Conservation (phyloP, 2,329 filamentous ascomycete species). For the Neonectria ditissima region DNA sequence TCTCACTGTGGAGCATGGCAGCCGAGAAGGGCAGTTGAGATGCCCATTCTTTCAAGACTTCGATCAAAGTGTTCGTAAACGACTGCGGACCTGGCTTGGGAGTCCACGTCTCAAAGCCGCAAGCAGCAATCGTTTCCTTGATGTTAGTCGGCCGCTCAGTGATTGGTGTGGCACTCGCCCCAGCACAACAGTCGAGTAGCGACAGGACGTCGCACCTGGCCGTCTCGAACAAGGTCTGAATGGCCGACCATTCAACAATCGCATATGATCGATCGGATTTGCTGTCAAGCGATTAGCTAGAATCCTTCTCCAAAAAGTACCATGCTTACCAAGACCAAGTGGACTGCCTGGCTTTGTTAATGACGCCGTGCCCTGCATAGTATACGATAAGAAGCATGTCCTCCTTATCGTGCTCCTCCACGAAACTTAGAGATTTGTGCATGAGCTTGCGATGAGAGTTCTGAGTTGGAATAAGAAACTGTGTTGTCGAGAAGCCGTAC, state of each 20-base stretch:
- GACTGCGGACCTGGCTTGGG: slow-evolving; percentile 41
- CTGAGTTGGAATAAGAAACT: slow-evolving; percentile 41
- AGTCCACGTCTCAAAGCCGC: slow-evolving; percentile 44
- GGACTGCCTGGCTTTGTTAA: slow-evolving; percentile 43
- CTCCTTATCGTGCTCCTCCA: slow-evolving; percentile 44
- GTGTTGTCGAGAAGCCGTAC: slow-evolving; percentile 39
- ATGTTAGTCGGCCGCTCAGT: slow-evolving; percentile 44
- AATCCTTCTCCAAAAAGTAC: not conserved
- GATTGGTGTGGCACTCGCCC: slow-evolving; percentile 42
- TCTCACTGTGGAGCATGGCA: slow-evolving; percentile 45
- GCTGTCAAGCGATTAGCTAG: slow-evolving; percentile 32
- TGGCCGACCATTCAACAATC: slow-evolving; percentile 45
- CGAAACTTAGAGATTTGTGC: slow-evolving; percentile 39
- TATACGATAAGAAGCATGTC: slow-evolving; percentile 44
- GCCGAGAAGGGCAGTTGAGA: slow-evolving; percentile 43
- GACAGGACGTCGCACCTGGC: slow-evolving; percentile 43
- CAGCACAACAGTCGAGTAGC: slow-evolving; percentile 43
- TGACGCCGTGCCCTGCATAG: slow-evolving; percentile 42
- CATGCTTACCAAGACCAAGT: slow-evolving; percentile 43
- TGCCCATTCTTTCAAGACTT: slow-evolving; percentile 43
- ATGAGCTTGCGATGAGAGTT: slow-evolving; percentile 44
- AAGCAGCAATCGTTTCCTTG: slow-evolving; percentile 45
- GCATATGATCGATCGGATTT: slow-evolving; percentile 41
- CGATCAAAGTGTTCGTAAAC: slow-evolving; percentile 43
- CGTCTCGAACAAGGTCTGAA: slow-evolving; percentile 45